Percentiles rank a stretch among this genome's conserved stretches.
phyloP scores from a whole-genome alignment of 495 filamentous ascomycete genomes.

The Viridothelium virens region DNA sequence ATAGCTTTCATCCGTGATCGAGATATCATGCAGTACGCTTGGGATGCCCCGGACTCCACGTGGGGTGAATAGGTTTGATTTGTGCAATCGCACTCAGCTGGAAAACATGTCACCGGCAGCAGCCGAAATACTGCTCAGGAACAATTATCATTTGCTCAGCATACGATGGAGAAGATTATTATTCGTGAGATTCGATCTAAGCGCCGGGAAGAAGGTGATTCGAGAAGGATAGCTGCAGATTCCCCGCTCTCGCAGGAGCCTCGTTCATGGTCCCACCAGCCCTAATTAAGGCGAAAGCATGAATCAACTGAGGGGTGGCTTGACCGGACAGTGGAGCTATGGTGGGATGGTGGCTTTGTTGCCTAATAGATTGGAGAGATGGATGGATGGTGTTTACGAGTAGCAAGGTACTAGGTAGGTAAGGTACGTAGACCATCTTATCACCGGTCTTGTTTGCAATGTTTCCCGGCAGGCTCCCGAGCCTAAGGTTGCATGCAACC shows the following conservation, averaged over 20 bases:
- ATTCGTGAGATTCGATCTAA: not conserved
- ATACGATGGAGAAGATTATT: not conserved
- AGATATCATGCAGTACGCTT: not conserved
- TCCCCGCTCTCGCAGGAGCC: constrained; percentile 8
- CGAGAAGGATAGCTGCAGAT: constrained; percentile 7
- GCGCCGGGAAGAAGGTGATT: constrained; percentile 6
- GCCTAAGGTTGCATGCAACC: not conserved
- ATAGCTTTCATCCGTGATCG: not conserved
- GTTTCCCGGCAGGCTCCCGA: not conserved
- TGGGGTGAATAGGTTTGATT: not conserved
- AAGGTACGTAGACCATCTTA: too few species aligned
- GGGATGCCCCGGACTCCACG: not conserved
- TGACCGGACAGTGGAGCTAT: too few species aligned
- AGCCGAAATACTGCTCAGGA: not conserved
- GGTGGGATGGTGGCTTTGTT: not conserved
- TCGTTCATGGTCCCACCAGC: not conserved
- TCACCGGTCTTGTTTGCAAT: not conserved
- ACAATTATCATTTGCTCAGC: not conserved
- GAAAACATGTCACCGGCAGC: constrained; percentile 2
- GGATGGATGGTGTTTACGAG: too few species aligned
- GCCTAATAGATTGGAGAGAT: not conserved
- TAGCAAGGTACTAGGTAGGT: not conserved
- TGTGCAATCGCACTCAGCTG: not conserved
- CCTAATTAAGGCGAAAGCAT: not conserved
- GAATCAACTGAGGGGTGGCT: not conserved